A percentile compares a stretch with the other conserved stretches of the same genome.
These are phyloP conservation scores for Rhododendron vialii DNA, from an alignment of 148 eudicot species.

Conservation along the genomic window DNA sequence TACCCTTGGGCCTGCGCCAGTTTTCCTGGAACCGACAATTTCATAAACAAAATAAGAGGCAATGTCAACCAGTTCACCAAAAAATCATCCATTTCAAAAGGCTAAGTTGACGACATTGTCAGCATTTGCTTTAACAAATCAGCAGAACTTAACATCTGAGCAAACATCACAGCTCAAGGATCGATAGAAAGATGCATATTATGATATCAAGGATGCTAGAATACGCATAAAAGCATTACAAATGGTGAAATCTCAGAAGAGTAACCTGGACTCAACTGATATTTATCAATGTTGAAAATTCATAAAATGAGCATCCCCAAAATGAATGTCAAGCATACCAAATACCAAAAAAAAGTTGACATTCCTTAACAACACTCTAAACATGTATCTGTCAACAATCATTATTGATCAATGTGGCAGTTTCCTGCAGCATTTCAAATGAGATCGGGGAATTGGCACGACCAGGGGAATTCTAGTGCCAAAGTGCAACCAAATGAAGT, in stretches of 20 bases:
- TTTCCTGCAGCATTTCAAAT: neutral
- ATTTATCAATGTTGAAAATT: neutral
- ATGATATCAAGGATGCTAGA: neutral
- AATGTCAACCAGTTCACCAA: neutral
- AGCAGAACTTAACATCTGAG: neutral
- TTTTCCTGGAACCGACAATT: conserved; percentile 14
- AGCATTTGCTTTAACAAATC: neutral
- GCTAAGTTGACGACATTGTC: neutral
- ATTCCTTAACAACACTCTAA: neutral
- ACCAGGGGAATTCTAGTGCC: neutral
- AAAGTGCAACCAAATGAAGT: neutral
- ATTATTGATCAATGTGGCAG: neutral
- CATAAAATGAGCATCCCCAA: neutral
- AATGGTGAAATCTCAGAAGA: neutral
- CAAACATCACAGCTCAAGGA: neutral
- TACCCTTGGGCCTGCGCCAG: conserved; percentile 41
- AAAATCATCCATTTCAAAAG: neutral
- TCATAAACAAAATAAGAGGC: neutral
- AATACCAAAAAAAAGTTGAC: neutral
- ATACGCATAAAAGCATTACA: neutral
- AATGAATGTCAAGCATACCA: neutral
- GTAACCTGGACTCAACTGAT: neutral
- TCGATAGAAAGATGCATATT: neutral
- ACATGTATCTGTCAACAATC: neutral
- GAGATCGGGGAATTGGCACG: neutral